A percentile compares a stretch with the other conserved stretches of the same genome.
Evolutionary conservation across 1,284 basidiomycete genomes (phyloP).

Genomic region (Tilletia horrida): DNA sequence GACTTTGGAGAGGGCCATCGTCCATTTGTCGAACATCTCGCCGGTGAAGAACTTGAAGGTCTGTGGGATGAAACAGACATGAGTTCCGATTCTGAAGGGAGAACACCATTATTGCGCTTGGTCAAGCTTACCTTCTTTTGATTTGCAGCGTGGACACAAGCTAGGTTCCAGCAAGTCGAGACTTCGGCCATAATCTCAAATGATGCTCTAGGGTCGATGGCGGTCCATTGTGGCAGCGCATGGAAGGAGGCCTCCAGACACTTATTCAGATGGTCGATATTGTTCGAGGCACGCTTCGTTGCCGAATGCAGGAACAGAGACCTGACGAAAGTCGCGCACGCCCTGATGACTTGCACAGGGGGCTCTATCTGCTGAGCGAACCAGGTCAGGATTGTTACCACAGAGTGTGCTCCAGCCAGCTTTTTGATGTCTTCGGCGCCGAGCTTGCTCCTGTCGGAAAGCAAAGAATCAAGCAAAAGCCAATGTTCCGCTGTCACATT

Average conservation of each 20-base stretch:
- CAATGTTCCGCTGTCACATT: background rate
- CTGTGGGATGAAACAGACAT: background rate
- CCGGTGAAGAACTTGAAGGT: slow-evolving; percentile 3
- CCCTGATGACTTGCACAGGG: background rate
- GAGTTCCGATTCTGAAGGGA: no score
- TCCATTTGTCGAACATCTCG: background rate
- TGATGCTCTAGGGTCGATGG: background rate
- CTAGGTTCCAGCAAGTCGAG: background rate
- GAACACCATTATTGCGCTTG: background rate
- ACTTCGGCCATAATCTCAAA: background rate
- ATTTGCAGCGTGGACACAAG: slow-evolving; percentile 7
- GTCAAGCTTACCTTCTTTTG: background rate
- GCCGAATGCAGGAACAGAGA: background rate
- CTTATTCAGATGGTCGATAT: slow-evolving; percentile 12
- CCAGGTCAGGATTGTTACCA: background rate
- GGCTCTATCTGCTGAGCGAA: background rate
- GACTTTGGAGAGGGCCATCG: background rate
- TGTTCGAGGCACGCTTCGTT: slow-evolving; percentile 6
- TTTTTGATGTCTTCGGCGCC: slow-evolving; percentile 6
- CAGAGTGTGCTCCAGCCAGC: background rate
- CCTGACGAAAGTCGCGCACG: background rate
- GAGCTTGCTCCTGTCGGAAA: background rate
- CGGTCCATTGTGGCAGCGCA: background rate
- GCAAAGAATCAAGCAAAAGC: background rate
- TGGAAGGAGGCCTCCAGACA: slow-evolving; percentile 7